Evolutionary conservation across 495 filamentous ascomycete species (phyloP), one percentile per base, ranked within the genome.

Genomic region (Cercophora sp.): DNA sequence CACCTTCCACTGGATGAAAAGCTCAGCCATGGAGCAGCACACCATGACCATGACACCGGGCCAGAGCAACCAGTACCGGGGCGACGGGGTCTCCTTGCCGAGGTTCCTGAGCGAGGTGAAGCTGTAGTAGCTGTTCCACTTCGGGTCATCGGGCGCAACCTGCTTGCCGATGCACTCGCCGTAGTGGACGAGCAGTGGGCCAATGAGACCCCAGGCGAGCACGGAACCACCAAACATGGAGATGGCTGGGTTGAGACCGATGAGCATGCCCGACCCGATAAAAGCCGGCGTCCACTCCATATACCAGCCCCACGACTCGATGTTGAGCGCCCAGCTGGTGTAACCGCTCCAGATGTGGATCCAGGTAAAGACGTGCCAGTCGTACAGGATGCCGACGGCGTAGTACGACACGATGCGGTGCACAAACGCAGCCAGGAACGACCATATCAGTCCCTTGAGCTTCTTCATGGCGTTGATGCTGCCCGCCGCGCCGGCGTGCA

Each of bases 31-130:
- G 13, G 79, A 82, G 8, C 72, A 69, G 43, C 71, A 79, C 41
- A 87, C 77, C 79, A 87, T 84, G 53, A 79, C 67, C 66, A 85
- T 72, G 19, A 87, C 84, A 54, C 83, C 75, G 25, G 83, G 83
- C 83, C 83, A 86, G 4, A 86, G 67, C 0, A 86, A 68, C 83
- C 83, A 86, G 58, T 84, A 86, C 5, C 83, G 70, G 13, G 83
- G 83, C 5, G 72, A 78, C 1, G 83, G 83, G 3, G 64, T 64
- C 2, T 8, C 65, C 47, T 72, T 67, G 51, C 71, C 70, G 6
- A 76, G 63, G 51, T 71, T 58, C 26, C 45, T 63, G 42, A 85
- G 72, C 9, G 76, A 81, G 23, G 64, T 58, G 62, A 80, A 85
- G 16, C 34, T 67, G 54, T 78, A 75, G 22, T 70, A 65, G 18